Evolutionary conservation across 2,329 filamentous ascomycete species (phyloP).

Genomic region (Claviceps digitariae): DNA sequence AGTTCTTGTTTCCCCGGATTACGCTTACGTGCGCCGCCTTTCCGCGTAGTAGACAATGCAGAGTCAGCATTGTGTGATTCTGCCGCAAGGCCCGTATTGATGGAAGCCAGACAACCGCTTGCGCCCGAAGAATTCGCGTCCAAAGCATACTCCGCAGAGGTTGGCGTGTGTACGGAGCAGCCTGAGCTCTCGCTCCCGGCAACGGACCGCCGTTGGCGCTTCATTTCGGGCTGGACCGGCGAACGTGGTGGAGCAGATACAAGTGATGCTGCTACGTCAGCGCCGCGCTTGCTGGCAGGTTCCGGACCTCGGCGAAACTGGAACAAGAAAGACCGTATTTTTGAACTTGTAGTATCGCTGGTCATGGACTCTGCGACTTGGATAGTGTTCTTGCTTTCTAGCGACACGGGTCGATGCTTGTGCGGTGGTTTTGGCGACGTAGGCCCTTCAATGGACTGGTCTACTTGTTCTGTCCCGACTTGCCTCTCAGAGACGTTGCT

Average conservation of each 20-base stretch:
- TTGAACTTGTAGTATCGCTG: not conserved
- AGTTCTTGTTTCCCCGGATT: not conserved
- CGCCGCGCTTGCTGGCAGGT: not conserved
- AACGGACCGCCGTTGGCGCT: not conserved
- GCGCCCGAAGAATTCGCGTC: not conserved
- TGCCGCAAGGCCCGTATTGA: not conserved
- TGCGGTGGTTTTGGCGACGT: not conserved
- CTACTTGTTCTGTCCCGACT: not conserved
- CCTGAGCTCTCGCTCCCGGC: not conserved
- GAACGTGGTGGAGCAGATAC: not conserved
- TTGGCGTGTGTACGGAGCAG: not conserved
- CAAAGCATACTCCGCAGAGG: not conserved
- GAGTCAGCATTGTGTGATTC: not conserved
- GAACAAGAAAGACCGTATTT: not conserved
- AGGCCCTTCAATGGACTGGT: not conserved
- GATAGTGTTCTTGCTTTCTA: not conserved
- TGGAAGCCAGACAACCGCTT: not conserved
- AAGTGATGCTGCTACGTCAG: not conserved
- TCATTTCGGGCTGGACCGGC: not conserved
- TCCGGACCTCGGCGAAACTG: not conserved
- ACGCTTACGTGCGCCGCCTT: not conserved
- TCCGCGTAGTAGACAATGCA: not conserved
- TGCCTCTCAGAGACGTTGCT: not conserved
- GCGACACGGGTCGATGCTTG: not conserved
- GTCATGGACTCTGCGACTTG: not conserved